Percentiles rank a stretch among this genome's conserved stretches.
phyloP scores from a whole-genome alignment of 1,284 basidiomycete genomes.

The Boletus calvinii region DNA sequence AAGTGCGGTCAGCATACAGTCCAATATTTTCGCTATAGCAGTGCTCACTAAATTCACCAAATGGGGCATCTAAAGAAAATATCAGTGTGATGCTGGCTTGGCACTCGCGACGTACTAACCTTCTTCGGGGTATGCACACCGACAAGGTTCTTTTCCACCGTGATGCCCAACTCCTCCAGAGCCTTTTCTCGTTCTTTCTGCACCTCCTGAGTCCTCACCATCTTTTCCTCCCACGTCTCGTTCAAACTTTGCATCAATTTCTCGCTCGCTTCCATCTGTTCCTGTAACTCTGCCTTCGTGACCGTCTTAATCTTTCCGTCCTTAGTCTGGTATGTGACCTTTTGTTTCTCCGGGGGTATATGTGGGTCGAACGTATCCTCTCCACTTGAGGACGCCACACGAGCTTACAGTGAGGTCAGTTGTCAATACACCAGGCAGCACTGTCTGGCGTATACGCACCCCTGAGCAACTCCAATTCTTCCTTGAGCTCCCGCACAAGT shows the following conservation, averaged over 20 bases:
- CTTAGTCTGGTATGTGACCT: constrained; percentile 92
- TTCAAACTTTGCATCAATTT: constrained; percentile 96
- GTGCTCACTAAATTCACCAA: constrained; percentile 85
- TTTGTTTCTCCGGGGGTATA: constrained; percentile 92
- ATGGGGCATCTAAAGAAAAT: constrained; percentile 75
- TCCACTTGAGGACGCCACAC: constrained; percentile 59
- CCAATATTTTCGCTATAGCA: constrained; percentile 11
- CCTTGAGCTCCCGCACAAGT: constrained; percentile 96
- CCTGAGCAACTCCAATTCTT: constrained; percentile 89
- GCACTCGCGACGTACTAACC: constrained; percentile 40
- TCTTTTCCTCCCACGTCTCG: constrained; percentile 98
- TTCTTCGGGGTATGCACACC: constrained; percentile 99
- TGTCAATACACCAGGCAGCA: constrained; percentile 1
- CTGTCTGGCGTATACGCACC: constrained; percentile 43
- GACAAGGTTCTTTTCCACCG: constrained; percentile 93
- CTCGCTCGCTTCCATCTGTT: constrained; percentile 95
- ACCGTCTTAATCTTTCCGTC: constrained; percentile 94
- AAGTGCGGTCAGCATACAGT: constrained; percentile 18
- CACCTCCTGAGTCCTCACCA: constrained; percentile 89
- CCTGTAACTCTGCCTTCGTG: constrained; percentile 94
- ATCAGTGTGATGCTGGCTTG: constrained; percentile 13
- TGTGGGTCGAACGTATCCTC: constrained; percentile 87
- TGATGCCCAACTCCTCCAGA: constrained; percentile 95
- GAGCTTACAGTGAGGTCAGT: constrained; percentile 45
- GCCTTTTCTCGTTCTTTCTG: constrained; percentile 97